These are phyloP conservation scores for Mediolabrus comicus DNA, from an alignment of 108 stramenopile species.

Conservation along the genomic window DNA sequence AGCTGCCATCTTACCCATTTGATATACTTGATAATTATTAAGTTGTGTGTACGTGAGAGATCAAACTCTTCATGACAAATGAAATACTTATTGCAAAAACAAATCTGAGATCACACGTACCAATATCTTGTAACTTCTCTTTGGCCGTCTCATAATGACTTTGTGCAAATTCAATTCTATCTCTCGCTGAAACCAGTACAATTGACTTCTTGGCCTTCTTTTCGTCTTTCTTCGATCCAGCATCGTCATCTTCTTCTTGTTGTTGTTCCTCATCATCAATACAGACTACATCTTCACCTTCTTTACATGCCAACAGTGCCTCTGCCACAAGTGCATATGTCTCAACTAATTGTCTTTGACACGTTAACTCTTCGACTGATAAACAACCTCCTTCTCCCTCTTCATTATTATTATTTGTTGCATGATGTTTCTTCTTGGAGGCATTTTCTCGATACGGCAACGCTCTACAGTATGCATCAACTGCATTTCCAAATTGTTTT, in stretches of 20 bases:
- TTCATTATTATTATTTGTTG: not conserved
- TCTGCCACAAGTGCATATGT: slow-evolving; percentile 70
- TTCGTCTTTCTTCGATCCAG: too few species aligned
- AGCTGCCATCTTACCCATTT: slow-evolving; percentile 65
- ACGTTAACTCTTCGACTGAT: slow-evolving; percentile 44
- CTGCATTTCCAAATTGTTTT: slow-evolving; percentile 64
- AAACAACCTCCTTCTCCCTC: slow-evolving; percentile 9
- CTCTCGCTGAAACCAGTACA: slow-evolving; percentile 57
- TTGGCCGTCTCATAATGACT: slow-evolving; percentile 81
- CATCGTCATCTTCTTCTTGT: not conserved
- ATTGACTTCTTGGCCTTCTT: not conserved
- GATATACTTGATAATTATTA: slow-evolving; percentile 53
- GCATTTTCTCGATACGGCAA: slow-evolving; percentile 56
- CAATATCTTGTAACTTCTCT: slow-evolving; percentile 56
- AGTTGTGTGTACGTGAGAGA: not conserved
- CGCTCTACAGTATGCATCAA: slow-evolving; percentile 73
- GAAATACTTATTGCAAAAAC: not conserved
- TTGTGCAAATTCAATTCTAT: slow-evolving; percentile 63
- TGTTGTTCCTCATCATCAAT: slow-evolving; percentile 44
- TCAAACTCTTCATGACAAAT: not conserved
- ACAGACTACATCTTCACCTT: slow-evolving; percentile 62
- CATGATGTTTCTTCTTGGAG: slow-evolving; percentile 13
- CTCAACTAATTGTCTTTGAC: slow-evolving; percentile 60
- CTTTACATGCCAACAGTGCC: slow-evolving; percentile 65
- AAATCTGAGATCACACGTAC: not conserved